Evolutionary conservation across 2,329 filamentous ascomycete species (phyloP).

Genomic region (Colletotrichum gloeosporioides): DNA sequence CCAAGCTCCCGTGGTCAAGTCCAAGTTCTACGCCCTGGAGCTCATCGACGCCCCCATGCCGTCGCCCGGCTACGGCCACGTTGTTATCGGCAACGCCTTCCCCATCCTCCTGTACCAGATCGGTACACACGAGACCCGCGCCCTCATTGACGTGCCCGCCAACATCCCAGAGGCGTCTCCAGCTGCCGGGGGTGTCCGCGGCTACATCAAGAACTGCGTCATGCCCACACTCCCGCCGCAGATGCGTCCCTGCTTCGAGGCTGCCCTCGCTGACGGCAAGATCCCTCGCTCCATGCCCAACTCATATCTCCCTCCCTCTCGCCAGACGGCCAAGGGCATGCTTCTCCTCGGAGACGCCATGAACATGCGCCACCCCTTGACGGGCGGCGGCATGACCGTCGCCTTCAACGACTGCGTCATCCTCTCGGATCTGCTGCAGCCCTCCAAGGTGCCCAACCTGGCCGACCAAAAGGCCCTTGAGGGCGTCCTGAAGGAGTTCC

Average conservation of each 20-base stretch:
- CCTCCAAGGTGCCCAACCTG: slow-evolving; percentile 71
- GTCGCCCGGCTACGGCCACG: slow-evolving; percentile 78
- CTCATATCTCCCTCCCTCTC: slow-evolving; percentile 82
- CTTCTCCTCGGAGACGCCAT: slow-evolving; percentile 91
- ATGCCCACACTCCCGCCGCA: slow-evolving; percentile 76
- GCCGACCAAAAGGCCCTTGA: slow-evolving; percentile 70
- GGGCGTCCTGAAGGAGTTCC: slow-evolving; percentile 74
- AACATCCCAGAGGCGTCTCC: slow-evolving; percentile 75
- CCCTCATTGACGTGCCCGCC: slow-evolving; percentile 85
- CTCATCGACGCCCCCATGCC: slow-evolving; percentile 87
- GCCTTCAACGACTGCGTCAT: slow-evolving; percentile 91
- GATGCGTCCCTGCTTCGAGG: slow-evolving; percentile 75
- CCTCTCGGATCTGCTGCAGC: slow-evolving; percentile 75
- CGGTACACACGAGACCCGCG: slow-evolving; percentile 90
- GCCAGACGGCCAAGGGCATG: slow-evolving; percentile 64
- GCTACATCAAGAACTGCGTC: slow-evolving; percentile 80
- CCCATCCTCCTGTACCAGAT: slow-evolving; percentile 97
- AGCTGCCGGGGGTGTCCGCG: slow-evolving; percentile 81
- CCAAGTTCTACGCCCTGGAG: slow-evolving; percentile 93
- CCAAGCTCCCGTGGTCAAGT: slow-evolving; percentile 72
- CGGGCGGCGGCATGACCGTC: slow-evolving; percentile 97
- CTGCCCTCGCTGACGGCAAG: slow-evolving; percentile 78
- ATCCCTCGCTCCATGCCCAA: slow-evolving; percentile 91
- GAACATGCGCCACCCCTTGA: slow-evolving; percentile 99
- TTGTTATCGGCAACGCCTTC: slow-evolving; percentile 77